phyloP scores from a whole-genome alignment of 495 filamentous ascomycete genomes.

The Annulohypoxylon stygium region DNA sequence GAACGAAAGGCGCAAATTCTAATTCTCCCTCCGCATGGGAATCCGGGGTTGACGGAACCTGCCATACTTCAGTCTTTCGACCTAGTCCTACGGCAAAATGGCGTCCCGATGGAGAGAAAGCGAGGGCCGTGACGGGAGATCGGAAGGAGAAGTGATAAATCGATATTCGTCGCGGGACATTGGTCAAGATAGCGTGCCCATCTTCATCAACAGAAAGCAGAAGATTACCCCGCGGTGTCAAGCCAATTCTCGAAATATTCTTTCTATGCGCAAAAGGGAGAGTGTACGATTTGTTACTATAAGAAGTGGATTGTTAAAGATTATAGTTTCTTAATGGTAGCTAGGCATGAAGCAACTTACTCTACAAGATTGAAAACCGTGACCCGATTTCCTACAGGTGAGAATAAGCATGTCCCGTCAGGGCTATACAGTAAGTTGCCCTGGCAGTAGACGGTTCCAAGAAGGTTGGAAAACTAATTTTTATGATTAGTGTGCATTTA shows the following conservation, averaged over 20 bases:
- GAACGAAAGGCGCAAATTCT: constrained; percentile 93
- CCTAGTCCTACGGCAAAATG: constrained; percentile 90
- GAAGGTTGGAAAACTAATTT: constrained; percentile 87
- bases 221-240: constrained; percentile 89
- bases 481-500: constrained; percentile 20
- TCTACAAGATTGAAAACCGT: constrained; percentile 96
- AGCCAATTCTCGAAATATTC: constrained; percentile 88
- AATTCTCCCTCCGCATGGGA: constrained; percentile 81
- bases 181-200: constrained; percentile 91
- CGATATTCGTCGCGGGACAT: constrained; percentile 83
- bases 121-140: constrained; percentile 81
- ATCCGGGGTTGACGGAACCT: constrained; percentile 89
- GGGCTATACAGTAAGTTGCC: constrained; percentile 97
- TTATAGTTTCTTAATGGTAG: not conserved
- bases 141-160: constrained; percentile 97
- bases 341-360: constrained; percentile 63
- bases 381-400: constrained; percentile 96
- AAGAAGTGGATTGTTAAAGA: constrained; percentile 44
- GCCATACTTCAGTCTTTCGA: constrained; percentile 91
- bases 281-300: constrained; percentile 94
- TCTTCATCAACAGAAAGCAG: constrained; percentile 94
- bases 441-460: constrained; percentile 97
- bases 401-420: constrained; percentile 94
- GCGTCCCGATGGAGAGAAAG: constrained; percentile 91
- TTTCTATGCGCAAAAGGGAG: constrained; percentile 94